phyloP scores from a whole-genome alignment of 2,329 filamentous ascomycete genomes.

The Coniochaeta sp. region DNA sequence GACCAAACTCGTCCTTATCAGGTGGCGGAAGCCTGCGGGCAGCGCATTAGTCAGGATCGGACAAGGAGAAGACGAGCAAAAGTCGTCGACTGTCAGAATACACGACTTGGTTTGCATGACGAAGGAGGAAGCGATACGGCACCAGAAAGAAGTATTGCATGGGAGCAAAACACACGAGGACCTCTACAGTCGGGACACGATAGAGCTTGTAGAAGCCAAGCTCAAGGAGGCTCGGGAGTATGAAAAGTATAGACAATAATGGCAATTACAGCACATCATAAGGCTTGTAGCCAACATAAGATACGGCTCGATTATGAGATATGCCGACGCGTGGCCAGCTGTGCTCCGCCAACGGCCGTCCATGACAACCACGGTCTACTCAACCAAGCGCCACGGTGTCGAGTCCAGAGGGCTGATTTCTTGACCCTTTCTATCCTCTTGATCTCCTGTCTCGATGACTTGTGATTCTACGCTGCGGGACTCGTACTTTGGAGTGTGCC shows the following conservation, averaged over 20 bases:
- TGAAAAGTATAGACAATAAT: constrained; percentile 33
- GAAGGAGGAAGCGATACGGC: constrained; percentile 74
- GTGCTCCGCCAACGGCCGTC: neutral
- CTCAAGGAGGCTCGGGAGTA: constrained; percentile 59
- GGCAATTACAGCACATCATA: neutral
- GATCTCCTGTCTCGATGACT: neutral
- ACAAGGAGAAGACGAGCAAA: constrained; percentile 64
- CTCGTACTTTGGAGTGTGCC: neutral
- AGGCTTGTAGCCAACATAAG: neutral
- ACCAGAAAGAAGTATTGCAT: constrained; percentile 73
- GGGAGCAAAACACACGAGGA: constrained; percentile 61
- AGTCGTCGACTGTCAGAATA: constrained; percentile 60
- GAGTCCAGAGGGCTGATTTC: neutral
- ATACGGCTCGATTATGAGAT: neutral
- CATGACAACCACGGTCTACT: neutral
- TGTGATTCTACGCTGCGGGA: neutral
- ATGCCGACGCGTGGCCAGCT: neutral
- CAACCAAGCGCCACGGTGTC: neutral
- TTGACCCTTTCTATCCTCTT: neutral
- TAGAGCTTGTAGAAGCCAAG: constrained; percentile 60
- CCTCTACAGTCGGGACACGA: constrained; percentile 62
- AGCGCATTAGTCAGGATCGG: constrained; percentile 56
- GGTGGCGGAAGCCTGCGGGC: constrained; percentile 64
- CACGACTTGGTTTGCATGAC: constrained; percentile 83
- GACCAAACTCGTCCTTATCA: constrained; percentile 69